These are phyloP conservation scores for Yamadazyma ubonensis DNA, from an alignment of 805 yeast genomes.

Conservation along the genomic window DNA sequence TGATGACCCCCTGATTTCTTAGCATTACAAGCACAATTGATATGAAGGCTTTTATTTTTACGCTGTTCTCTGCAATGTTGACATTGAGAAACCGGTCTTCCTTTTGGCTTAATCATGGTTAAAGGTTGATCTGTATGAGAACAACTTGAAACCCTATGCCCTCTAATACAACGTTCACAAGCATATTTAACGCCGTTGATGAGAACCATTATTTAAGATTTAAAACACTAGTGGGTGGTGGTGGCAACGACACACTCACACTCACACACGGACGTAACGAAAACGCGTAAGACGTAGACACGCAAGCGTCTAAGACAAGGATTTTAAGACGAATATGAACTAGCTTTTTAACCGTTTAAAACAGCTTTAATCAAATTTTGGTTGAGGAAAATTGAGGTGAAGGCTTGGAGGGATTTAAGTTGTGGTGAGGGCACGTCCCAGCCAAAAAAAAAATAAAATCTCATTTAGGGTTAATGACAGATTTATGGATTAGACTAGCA, in stretches of 20 bases:
- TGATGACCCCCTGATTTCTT: slow-evolving; percentile 40
- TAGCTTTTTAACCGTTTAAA: slow-evolving; percentile 2
- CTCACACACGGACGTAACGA: slow-evolving; percentile 4
- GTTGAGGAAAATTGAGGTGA: neutral
- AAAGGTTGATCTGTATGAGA: slow-evolving; percentile 88
- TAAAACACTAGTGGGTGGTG: neutral
- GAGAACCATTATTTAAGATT: slow-evolving; percentile 62
- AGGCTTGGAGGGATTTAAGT: neutral
- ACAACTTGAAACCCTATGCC: slow-evolving; percentile 94
- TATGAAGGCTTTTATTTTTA: slow-evolving; percentile 63
- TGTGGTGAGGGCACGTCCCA: too few relatives aligned
- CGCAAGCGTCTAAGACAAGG: slow-evolving; percentile 3
- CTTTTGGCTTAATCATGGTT: slow-evolving; percentile 93
- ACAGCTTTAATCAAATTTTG: slow-evolving; percentile 1
- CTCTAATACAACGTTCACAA: slow-evolving; percentile 93
- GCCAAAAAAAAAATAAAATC: neutral
- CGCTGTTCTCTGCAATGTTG: slow-evolving; percentile 78
- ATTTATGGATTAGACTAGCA: too few relatives aligned
- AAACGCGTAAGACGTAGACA: slow-evolving; percentile 7
- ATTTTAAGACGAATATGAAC: neutral
- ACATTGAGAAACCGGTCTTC: slow-evolving; percentile 93
- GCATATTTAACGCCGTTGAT: slow-evolving; percentile 94
- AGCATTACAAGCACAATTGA: slow-evolving; percentile 68
- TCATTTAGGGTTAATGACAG: slow-evolving; percentile 2
- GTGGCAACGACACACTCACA: neutral